Percentiles rank a stretch among this genome's conserved stretches.
Conservation (phyloP, 352 stramenopile species). For the Pythium phragmitis region DNA sequence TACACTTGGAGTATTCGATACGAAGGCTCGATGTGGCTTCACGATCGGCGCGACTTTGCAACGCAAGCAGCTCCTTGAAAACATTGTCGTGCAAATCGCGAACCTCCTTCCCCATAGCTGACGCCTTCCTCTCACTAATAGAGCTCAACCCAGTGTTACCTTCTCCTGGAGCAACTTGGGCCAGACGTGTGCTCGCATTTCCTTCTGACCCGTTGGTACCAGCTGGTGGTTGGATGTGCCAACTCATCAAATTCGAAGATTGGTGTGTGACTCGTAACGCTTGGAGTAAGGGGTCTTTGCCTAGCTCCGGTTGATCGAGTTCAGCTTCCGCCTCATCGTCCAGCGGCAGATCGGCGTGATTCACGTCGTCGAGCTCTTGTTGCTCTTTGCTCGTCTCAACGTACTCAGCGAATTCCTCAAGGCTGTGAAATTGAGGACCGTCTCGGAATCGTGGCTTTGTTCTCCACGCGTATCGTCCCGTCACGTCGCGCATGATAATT, state of each 20-base stretch:
- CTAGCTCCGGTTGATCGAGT: constrained; percentile 32
- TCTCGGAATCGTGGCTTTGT: constrained; percentile 65
- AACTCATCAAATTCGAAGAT: constrained; percentile 73
- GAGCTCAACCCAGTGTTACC: constrained; percentile 73
- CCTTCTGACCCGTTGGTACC: constrained; percentile 15
- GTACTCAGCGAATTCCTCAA: constrained; percentile 63
- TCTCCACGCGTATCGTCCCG: constrained; percentile 77
- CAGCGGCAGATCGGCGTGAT: constrained; percentile 13
- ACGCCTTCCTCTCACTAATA: constrained; percentile 60
- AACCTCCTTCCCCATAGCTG: constrained; percentile 43
- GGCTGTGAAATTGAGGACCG: constrained; percentile 46
- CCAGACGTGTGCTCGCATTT: constrained; percentile 22
- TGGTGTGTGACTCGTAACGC: constrained; percentile 62
- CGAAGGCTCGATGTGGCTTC: constrained; percentile 21
- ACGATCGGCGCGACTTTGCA: constrained; percentile 58
- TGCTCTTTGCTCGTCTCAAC: constrained; percentile 19
- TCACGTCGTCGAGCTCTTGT: constrained; percentile 20
- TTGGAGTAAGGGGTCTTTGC: constrained; percentile 55
- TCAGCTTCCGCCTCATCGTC: constrained; percentile 28
- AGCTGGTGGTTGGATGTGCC: constrained; percentile 35
- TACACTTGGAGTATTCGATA: constrained; percentile 16
- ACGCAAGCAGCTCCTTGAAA: constrained; percentile 60
- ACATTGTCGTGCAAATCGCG: constrained; percentile 61
- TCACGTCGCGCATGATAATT: constrained; percentile 76
- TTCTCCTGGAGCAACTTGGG: constrained; percentile 51